Evolutionary conservation across 2,329 filamentous ascomycete species (phyloP).

Genomic region (Bipolaris victoriae): DNA sequence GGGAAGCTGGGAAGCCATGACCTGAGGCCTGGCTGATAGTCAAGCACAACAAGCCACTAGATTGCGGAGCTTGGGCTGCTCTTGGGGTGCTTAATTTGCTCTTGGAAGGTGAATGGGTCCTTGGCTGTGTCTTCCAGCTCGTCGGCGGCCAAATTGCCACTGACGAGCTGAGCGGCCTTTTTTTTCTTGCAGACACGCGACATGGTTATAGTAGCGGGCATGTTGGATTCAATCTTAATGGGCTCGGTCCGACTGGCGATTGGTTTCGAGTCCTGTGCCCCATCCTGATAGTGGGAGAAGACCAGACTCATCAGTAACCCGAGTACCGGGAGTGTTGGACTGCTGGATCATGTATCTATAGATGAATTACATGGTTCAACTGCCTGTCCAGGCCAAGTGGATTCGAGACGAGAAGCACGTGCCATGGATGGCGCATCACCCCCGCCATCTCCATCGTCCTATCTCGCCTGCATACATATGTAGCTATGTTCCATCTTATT

Average conservation of each 20-base stretch:
- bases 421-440: too few species aligned
- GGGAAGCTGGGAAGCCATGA: constrained; percentile 14
- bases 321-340: not conserved
- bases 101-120: constrained; percentile 16
- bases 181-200: not conserved
- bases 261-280: not conserved
- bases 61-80: constrained; percentile 4
- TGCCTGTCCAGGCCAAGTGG: too few species aligned
- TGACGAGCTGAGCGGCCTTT: constrained; percentile 10
- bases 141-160: constrained; percentile 1
- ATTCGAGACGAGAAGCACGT: too few species aligned
- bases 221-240: not conserved
- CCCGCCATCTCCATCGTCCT: too few species aligned
- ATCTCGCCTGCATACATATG: too few species aligned
- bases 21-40: constrained; percentile 11
- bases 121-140: not conserved
- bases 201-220: not conserved
- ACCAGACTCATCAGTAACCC: too few species aligned
- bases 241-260: not conserved
- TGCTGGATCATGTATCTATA: not conserved
- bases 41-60: constrained; percentile 21
- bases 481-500: too few species aligned
- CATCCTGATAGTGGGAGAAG: too few species aligned
- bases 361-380: too few species aligned
- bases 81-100: constrained; percentile 17